phyloP scores from a whole-genome alignment of 768 basidiomycete genomes.

The Tylopilus felleus region DNA sequence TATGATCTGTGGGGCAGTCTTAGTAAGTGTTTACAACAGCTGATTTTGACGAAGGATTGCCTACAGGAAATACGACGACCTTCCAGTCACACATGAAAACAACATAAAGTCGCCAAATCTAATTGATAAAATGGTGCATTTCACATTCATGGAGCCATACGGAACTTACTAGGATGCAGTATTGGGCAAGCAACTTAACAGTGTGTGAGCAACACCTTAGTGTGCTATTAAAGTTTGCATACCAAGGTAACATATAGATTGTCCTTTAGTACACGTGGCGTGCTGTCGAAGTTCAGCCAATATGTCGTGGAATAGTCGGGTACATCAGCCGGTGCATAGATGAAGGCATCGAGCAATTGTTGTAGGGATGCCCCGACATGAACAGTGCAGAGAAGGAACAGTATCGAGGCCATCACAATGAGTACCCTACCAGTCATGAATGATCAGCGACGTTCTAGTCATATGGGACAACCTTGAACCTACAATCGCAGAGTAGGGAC shows the following conservation, averaged over 20 bases:
- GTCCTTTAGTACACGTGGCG: background rate
- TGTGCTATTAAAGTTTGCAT: background rate
- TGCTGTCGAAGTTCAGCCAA: background rate
- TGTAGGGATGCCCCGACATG: background rate
- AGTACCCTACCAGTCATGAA: background rate
- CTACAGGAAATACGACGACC: conserved; percentile 1
- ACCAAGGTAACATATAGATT: background rate
- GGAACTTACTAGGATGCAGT: background rate
- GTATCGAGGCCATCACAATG: background rate
- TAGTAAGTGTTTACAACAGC: background rate
- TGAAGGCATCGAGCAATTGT: background rate
- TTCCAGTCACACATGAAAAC: conserved; percentile 1
- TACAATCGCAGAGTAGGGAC: background rate
- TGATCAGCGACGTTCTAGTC: background rate
- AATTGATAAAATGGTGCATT: background rate
- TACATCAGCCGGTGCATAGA: background rate
- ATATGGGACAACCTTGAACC: background rate
- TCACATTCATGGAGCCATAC: background rate
- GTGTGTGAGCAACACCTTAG: background rate
- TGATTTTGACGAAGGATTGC: background rate
- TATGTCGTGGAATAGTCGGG: background rate
- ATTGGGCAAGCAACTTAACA: background rate
- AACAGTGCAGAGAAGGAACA: background rate
- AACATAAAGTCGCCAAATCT: conserved; percentile 6
- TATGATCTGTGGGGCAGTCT: background rate